Evolutionary conservation across 2,329 filamentous ascomycete genomes (phyloP), one percentile per base, ranked within the genome.

Genomic region (Colletotrichum lentis): DNA sequence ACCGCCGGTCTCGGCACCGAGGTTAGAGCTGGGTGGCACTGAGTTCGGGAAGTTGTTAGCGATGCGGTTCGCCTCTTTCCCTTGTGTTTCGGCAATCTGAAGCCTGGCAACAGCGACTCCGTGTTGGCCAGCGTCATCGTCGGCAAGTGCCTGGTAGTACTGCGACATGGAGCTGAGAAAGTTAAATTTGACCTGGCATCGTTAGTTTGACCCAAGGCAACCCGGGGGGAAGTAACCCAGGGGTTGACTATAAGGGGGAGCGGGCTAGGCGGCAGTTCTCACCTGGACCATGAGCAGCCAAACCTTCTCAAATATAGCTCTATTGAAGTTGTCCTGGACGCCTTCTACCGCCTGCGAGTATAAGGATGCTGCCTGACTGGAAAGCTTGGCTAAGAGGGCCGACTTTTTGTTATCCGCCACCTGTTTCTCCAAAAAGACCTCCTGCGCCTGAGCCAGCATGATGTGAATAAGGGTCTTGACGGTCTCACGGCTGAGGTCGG

Each of bases 341-440:
- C 94, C 95, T 76, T 99, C 96, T 0, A 91, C 86, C 1, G 94
- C 93, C 76, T 98, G 94, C 0, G 87, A 84, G 76, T 97, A 99
- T 3, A 99, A 81, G 76, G 93, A 94, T 3, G 91, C 91, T 2
- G 95, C 92, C 75, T 99, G 96, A 64, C 94, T 93, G 16, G 96
- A 93, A 63, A 99, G 83, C 79, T 99, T 99, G 4, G 96, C 96
- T 70, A 99, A 81, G 71, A 99, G 83, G 7, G 91, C 95, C 35
- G 93, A 88, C 80, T 98, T 99, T 82, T 98, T 99, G 71, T 91
- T 89, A 77, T 98, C 96, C 16, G 90, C 86, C 71, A 97, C 89
- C 79, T 98, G 96, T 81, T 97, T 98, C 81, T 99, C 96, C 37
- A 99, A 83, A 73, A 99, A 99, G 3, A 98, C 93, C 78, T 99